phyloP scores from a whole-genome alignment of 2,329 filamentous ascomycete species.

The Cordyceps cicadae region DNA sequence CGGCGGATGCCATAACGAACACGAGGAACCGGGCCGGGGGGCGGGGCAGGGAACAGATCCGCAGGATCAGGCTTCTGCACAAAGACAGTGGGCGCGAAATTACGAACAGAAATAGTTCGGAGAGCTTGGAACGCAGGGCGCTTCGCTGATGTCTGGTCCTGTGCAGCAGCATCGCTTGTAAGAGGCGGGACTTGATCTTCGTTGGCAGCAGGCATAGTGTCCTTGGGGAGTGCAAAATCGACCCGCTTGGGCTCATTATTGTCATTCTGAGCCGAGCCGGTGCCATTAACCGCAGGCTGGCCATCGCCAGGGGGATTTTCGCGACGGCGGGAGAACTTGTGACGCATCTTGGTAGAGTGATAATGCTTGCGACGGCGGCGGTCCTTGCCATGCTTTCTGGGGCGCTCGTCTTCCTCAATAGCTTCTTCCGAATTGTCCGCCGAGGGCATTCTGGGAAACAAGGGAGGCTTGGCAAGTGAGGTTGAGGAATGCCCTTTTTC shows the following conservation, averaged over 20 bases:
- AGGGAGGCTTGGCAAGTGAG: conserved; percentile 27
- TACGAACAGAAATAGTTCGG: conserved; percentile 56
- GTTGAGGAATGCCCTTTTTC: conserved; percentile 30
- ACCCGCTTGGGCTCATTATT: conserved; percentile 45
- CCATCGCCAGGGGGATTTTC: conserved; percentile 22
- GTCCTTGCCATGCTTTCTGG: conserved; percentile 25
- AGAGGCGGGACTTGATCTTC: neutral
- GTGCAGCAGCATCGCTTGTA: neutral
- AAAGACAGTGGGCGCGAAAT: conserved; percentile 65
- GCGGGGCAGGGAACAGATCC: conserved; percentile 19
- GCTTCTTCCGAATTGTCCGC: conserved; percentile 33
- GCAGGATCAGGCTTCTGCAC: conserved; percentile 32
- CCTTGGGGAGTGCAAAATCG: conserved; percentile 42
- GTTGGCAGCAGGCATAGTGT: neutral
- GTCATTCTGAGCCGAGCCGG: conserved; percentile 12
- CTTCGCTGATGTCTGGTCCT: conserved; percentile 11
- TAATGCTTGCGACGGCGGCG: conserved; percentile 29
- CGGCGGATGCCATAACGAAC: conserved; percentile 60
- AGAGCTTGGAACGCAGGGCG: conserved; percentile 45
- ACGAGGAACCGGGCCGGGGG: conserved; percentile 41
- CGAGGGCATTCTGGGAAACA: conserved; percentile 30
- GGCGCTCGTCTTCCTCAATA: conserved; percentile 34
- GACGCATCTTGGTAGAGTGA: conserved; percentile 28
- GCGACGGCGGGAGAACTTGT: conserved; percentile 15
- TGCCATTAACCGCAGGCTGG: conserved; percentile 24